Evolutionary conservation across 2,329 filamentous ascomycete genomes (phyloP).

Genomic region (Colletotrichum sp.): DNA sequence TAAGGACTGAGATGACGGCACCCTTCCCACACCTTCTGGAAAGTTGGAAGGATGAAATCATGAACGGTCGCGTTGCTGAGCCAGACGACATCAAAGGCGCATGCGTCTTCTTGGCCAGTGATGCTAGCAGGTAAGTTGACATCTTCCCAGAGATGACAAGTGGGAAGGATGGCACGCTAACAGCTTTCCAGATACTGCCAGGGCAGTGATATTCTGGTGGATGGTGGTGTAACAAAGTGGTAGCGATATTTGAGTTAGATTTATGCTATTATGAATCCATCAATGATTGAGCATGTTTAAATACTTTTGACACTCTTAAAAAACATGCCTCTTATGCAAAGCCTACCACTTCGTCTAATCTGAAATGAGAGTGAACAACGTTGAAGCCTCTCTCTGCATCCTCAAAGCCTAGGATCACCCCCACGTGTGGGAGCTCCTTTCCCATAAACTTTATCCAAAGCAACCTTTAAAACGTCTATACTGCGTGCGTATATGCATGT

Average conservation of each 20-base stretch:
- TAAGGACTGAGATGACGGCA: slow-evolving; percentile 27
- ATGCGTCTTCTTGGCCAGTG: slow-evolving; percentile 52
- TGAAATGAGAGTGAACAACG: rapidly evolving
- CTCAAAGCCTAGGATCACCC: background rate
- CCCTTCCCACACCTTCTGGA: slow-evolving; percentile 51
- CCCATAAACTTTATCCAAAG: too few relatives aligned
- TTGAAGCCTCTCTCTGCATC: rapidly evolving
- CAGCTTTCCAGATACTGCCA: slow-evolving; percentile 35
- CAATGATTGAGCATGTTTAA: background rate
- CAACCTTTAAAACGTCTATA: background rate
- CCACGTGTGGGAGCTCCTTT: background rate
- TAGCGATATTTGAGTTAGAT: slow-evolving; percentile 13
- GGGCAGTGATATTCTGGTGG: slow-evolving; percentile 49
- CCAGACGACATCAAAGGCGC: slow-evolving; percentile 55
- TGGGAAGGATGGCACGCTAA: rapidly evolving
- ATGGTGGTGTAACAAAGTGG: slow-evolving; percentile 48
- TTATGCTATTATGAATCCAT: background rate
- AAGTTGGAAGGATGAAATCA: slow-evolving; percentile 53
- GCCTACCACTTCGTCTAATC: rapidly evolving
- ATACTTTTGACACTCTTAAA: too few relatives aligned
- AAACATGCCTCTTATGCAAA: too few relatives aligned
- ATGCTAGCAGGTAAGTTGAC: slow-evolving; percentile 47
- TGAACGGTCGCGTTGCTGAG: slow-evolving; percentile 50
- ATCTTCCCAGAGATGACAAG: too few relatives aligned
- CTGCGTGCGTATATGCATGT: background rate